Conservation (phyloP, 2,329 filamentous ascomycete genomes). For the Rutstroemia sp. region DNA sequence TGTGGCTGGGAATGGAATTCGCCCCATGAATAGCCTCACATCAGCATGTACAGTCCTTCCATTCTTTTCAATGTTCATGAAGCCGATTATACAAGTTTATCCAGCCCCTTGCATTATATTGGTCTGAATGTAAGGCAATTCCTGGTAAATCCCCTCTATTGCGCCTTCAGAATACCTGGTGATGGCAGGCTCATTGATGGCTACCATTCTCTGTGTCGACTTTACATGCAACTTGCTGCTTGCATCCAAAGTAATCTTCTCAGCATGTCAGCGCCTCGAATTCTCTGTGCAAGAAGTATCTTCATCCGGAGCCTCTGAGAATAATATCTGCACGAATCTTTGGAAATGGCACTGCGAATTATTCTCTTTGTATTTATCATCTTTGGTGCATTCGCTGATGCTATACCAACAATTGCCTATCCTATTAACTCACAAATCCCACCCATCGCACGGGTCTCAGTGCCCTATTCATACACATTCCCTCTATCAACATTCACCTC, state of each 20-base stretch:
- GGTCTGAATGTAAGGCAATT: conserved; percentile 20
- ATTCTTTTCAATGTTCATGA: conserved; percentile 1
- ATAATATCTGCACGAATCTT: conserved; percentile 8
- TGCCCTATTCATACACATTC: conserved; percentile 65
- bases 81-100: conserved; percentile 5
- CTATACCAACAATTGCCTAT: conserved; percentile 44
- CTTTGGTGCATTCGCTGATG: conserved; percentile 20
- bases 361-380: conserved; percentile 13
- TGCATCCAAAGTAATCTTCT: conserved; percentile 8
- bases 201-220: conserved; percentile 8
- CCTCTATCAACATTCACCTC: conserved; percentile 68
- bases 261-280: conserved; percentile 5
- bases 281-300: conserved; percentile 9
- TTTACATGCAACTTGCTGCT: conserved; percentile 2
- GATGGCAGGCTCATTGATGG: conserved; percentile 13
- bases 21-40: conserved; percentile 4
- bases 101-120: conserved; percentile 22
- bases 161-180: conserved; percentile 19
- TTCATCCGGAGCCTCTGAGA: conserved; percentile 3
- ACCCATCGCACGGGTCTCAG: conserved; percentile 62
- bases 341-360: conserved; percentile 19
- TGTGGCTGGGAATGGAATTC: conserved; percentile 16
- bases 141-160: conserved; percentile 17
- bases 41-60: conserved; percentile 6
- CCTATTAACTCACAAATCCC: conserved; percentile 82